Base-by-base conservation (phyloP, 2,329 filamentous ascomycete genomes). In the Cryphonectria radicalis region DNA sequence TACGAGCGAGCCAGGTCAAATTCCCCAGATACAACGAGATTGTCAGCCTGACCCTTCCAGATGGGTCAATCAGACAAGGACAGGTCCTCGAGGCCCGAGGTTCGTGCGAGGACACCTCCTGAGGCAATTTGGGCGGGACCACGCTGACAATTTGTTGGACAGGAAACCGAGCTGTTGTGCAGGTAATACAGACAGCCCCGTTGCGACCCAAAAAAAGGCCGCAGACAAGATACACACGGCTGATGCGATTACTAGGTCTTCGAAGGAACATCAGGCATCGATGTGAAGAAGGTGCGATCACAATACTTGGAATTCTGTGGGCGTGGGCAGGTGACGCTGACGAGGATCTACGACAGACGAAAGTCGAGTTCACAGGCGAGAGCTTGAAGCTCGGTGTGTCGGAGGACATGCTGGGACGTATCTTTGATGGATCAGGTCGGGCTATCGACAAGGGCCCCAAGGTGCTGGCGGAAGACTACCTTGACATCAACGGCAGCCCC, bases 401-500 rank as follows among this genome's bases (percentile, higher is more conserved):
- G 67, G 97, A 99, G 85, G 96, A 99, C 86, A 99, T 99, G 96
- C 85, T 99, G 84, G 96, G 96, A 76, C 95, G 97, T 86, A 94
- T 98, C 83, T 99, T 99, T 81, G 95, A 99, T 86, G 96, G 96
- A 79, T 98, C 96, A 73, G 96, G 96, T 80, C 92, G 95, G 83
- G 93, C 97, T 77, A 99, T 99, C 82, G 96, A 99, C 86, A 99
- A 98, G 86, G 96, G 97, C 69, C 96, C 96, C 73, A 98, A 98
- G 86, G 96, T 99, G 78, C 86, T 99, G 75, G 95, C 96, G 67
- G 96, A 99, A 84, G 96, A 99, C 78, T 99, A 97, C 83, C 88
- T 99, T 77, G 97, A 99, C 82, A 99, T 99, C 86, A 99, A 99
- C 87, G 96, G 96, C 80, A 96, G 91, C 82, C 95, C 96, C 72